Percentiles rank a stretch among this genome's conserved stretches.
Conservation (phyloP, 2,329 filamentous ascomycete species). For the Nemania serpens region DNA sequence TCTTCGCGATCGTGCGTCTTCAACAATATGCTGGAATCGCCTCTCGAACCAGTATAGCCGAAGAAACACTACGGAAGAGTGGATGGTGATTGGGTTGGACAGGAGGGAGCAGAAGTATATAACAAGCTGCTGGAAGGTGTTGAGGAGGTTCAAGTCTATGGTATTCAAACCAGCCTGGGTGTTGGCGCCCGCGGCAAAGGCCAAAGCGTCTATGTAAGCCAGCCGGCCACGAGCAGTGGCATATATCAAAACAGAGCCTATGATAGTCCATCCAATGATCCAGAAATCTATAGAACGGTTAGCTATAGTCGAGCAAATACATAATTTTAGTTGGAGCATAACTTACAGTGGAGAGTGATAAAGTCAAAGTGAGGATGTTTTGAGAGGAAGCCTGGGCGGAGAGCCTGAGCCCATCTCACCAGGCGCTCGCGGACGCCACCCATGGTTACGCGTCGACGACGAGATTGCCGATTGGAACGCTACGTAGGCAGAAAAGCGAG, state of each 20-base stretch:
- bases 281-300: conserved; percentile 66
- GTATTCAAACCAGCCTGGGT: conserved; percentile 96
- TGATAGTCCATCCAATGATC: conserved; percentile 73
- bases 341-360: conserved; percentile 77
- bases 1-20: conserved; percentile 70
- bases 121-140: conserved; percentile 74
- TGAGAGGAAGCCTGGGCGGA: conserved; percentile 62
- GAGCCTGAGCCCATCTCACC: conserved; percentile 51
- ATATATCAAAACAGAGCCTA: conserved; percentile 80
- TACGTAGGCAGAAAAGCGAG: background rate
- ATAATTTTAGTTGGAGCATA: background rate
- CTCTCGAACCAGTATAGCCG: conserved; percentile 99
- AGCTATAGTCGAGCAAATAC: conserved; percentile 10
- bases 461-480: background rate
- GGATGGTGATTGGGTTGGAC: conserved; percentile 82
- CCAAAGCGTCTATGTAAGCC: conserved; percentile 83
- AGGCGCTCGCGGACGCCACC: conserved; percentile 41
- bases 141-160: conserved; percentile 67
- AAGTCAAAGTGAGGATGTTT: conserved; percentile 77
- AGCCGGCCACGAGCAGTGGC: conserved; percentile 62
- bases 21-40: conserved; percentile 82
- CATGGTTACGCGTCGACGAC: conserved; percentile 37
- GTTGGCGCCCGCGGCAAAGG: conserved; percentile 82
- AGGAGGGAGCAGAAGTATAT: conserved; percentile 74
- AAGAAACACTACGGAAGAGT: conserved; percentile 86